Conservation (phyloP, 176 grass and related monocot species). For the Oryza nivara region DNA sequence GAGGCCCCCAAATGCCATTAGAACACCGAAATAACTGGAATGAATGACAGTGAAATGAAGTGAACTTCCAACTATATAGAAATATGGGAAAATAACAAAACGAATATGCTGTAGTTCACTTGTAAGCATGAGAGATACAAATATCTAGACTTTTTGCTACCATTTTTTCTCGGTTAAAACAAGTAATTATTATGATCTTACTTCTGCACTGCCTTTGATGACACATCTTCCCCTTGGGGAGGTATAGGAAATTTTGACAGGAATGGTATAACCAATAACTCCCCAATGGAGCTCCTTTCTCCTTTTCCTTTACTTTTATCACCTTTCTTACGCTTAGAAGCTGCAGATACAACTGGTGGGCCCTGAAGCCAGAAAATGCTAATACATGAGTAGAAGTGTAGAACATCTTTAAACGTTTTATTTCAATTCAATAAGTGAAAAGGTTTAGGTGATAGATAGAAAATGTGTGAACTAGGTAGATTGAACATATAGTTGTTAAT, state of each 20-base stretch:
- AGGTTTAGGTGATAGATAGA: conserved; percentile 18
- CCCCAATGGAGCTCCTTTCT: conserved; percentile 74
- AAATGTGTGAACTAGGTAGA: conserved; percentile 8
- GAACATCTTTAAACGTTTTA: background rate
- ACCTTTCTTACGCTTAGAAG: conserved; percentile 89
- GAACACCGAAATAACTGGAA: conserved; percentile 90
- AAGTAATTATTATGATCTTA: conserved; percentile 44
- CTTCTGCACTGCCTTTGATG: conserved; percentile 71
- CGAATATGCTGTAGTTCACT: conserved; percentile 17
- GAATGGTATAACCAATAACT: conserved; percentile 85
- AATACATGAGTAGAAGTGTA: background rate
- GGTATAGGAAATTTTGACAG: conserved; percentile 88
- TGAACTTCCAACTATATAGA: conserved; percentile 16
- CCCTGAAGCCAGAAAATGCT: conserved; percentile 56
- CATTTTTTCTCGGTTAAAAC: conserved; percentile 6
- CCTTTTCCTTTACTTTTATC: conserved; percentile 87
- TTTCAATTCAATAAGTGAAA: conserved; percentile 21
- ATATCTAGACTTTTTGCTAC: background rate
- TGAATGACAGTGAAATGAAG: conserved; percentile 22
- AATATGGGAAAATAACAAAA: conserved; percentile 22
- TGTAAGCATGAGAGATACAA: conserved; percentile 6
- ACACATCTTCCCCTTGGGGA: conserved; percentile 60
- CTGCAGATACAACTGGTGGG: conserved; percentile 64
- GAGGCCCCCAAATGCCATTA: conserved; percentile 91
- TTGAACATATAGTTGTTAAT: conserved; percentile 15